Evolutionary conservation across 768 basidiomycete genomes (phyloP), one percentile per base, ranked within the genome.

Genomic region (Cystobasidium onofrii): DNA sequence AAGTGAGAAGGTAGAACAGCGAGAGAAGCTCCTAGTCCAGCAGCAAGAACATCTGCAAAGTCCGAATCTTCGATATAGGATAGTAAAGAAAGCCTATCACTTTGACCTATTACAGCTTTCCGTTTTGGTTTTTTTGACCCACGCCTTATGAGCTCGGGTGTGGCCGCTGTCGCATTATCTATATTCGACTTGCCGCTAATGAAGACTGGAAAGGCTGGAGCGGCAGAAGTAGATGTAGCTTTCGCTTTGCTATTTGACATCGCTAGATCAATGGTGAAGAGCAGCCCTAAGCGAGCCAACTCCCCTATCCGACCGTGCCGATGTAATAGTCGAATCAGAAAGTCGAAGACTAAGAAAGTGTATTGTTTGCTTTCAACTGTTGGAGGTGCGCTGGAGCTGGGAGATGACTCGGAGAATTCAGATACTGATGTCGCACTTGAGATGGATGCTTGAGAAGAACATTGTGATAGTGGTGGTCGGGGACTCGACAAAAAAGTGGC

Each of bases 231-330:
- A 50, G 46, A 17, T n/a, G 46, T n/a, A 20, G 4, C n/a, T 20
- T 50, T 50, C n/a, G n/a, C 4, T 20, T 50, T 50, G 12, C 10
- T n/a, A 15, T 4, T 50, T 50, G 46, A 50, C 46, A 50, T 29
- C 2, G 94, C 93, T 31, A 96, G 90, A 77, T 95, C 93, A 87
- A 97, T 90, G 46, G 97, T 85, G 81, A 93, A 92, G n/a, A 95
- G 83, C 18, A 98, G 82, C 7, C 94, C 95, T 17, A 90, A 91
- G 12, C 95, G 86, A 1, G 94, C 92, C 79, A 90, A 90, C 79
- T 96, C 93, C 12, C 95, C 95, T 33, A 93, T 92, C 54, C 89
- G 86, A 23, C 92, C 92, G 83, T 97, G 94, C 72, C 93, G 86
- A 80, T 97, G 94, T 27, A 93, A 90, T 79, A 93, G 97, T 0